Base-by-base conservation (phyloP, 2,329 filamentous ascomycete species). In the Didymella exigua region DNA sequence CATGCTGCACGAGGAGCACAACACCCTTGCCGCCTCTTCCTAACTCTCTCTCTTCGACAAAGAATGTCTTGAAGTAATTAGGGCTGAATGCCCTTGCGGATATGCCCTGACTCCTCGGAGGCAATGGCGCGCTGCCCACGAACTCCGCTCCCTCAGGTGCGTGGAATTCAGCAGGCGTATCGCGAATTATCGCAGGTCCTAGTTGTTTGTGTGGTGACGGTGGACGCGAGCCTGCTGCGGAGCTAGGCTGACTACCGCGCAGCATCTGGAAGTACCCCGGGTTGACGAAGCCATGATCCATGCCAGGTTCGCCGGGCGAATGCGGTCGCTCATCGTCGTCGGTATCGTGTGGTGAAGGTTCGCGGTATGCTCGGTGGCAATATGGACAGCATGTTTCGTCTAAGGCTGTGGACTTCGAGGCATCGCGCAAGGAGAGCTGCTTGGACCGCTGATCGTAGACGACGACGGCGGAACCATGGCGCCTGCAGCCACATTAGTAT, bases 251-350 rank as follows among this genome's bases (percentile, higher is more conserved):
- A 62, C 82, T 86, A 45, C 82, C 77, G 38, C 85, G 89, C 34
- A 99, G 86, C 89, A 98, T 93, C 68, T 91, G 91, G 76, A 99
- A 99, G 79, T 99, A 99, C 46, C 92, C 86, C 2, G 93, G 93
- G 68, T 93, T 89, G 65, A 97, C 89, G 71, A 93, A 98, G 52
- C 88, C 84, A 43, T 89, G 83, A 31, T 79, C 75, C 48, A 73
- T 67, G 69, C 73, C 60, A 65, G 71, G 62, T 56, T 68, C 56
- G 6, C 61, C 60, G 42, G 61, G 60, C 41, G 73, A 49, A 58
- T 75, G 67, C 33, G 72, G 71, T 43, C 72, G 67, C 14, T 69
- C 66, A 34, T 56, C 61, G 18, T 72, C 70, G 43, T 75, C 69
- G 19, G 69, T 61, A 2, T 67, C 67, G 34, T 69, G 67, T 5